Conservation (phyloP, 768 basidiomycete species). For the Lactarius tabidus region DNA sequence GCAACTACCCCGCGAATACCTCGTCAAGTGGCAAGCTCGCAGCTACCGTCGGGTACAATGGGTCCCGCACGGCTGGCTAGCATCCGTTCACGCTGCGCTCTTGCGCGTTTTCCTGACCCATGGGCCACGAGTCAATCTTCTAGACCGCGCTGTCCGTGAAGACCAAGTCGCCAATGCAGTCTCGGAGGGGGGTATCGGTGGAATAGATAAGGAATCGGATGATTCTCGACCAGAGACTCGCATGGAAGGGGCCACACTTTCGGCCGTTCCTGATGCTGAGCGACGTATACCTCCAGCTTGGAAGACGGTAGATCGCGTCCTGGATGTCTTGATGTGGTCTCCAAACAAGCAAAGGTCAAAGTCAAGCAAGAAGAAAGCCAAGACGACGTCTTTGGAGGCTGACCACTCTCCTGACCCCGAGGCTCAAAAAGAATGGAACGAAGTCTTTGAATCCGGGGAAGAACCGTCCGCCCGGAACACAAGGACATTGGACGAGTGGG, state of each 20-base stretch:
- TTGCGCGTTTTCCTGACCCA: constrained; percentile 71
- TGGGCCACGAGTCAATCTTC: constrained; percentile 65
- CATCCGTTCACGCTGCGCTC: constrained; percentile 58
- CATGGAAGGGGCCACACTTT: constrained; percentile 27
- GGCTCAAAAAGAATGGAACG: constrained; percentile 30
- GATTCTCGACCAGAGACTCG: constrained; percentile 15
- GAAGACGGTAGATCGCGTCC: constrained; percentile 89
- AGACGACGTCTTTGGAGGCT: constrained; percentile 30
- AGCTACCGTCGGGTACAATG: constrained; percentile 80
- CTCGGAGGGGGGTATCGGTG: constrained; percentile 39
- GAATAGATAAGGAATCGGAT: constrained; percentile 28
- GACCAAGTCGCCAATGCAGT: constrained; percentile 29
- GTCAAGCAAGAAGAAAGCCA: constrained; percentile 27
- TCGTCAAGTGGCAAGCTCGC: constrained; percentile 81
- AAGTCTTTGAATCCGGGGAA: constrained; percentile 56
- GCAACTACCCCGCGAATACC: constrained; percentile 80
- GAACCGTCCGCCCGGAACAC: constrained; percentile 52
- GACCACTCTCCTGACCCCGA: constrained; percentile 34
- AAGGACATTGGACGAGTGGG: constrained; percentile 63
- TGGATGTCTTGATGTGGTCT: constrained; percentile 72
- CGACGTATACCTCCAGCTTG: constrained; percentile 69
- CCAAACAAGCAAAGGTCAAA: constrained; percentile 33
- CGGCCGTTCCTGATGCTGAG: constrained; percentile 65
- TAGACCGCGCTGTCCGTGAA: constrained; percentile 43
- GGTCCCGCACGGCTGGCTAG: constrained; percentile 92